Conservation (phyloP, 1,284 basidiomycete species). For the Sporisorium exsertum region DNA sequence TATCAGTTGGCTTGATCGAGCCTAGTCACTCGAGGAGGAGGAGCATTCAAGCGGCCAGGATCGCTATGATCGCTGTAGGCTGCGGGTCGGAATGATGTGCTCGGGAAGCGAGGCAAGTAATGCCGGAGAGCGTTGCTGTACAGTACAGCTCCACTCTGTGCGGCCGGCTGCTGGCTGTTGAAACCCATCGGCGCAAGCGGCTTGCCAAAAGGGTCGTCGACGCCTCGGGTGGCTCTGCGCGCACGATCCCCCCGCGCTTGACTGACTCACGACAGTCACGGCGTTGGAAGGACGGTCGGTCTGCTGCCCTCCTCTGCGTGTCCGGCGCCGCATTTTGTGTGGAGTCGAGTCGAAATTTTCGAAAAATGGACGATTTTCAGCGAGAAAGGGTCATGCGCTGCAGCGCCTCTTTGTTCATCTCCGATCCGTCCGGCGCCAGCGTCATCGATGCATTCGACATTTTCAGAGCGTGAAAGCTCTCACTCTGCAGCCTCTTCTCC, state of each 20-base stretch:
- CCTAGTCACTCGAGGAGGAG: not conserved
- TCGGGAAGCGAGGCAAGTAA: slow-evolving; percentile 11
- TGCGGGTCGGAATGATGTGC: too few relatives aligned
- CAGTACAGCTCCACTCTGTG: not conserved
- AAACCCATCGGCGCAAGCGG: slow-evolving; percentile 44
- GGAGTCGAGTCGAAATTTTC: not conserved
- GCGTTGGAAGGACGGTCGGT: slow-evolving; percentile 13
- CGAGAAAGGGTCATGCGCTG: slow-evolving; percentile 1
- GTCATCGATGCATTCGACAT: slow-evolving; percentile 9
- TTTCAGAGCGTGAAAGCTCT: slow-evolving; percentile 38
- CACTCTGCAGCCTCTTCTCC: not conserved
- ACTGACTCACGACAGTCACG: slow-evolving; percentile 6
- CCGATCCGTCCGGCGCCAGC: slow-evolving; percentile 33
- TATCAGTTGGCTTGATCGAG: slow-evolving; percentile 8
- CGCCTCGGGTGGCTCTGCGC: not conserved
- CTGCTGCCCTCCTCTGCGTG: slow-evolving; percentile 15
- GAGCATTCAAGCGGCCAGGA: slow-evolving; percentile 1
- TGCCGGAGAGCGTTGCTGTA: slow-evolving; percentile 19
- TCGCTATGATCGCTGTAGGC: too few relatives aligned
- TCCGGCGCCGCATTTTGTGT: slow-evolving; percentile 10
- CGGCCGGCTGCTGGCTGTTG: slow-evolving; percentile 13
- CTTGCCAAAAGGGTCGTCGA: not conserved
- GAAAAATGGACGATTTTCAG: not conserved
- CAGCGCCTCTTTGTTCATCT: slow-evolving; percentile 11
- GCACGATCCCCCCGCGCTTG: slow-evolving; percentile 37